phyloP scores from a whole-genome alignment of 306 rosid species.

The Sesbania bispinosa region DNA sequence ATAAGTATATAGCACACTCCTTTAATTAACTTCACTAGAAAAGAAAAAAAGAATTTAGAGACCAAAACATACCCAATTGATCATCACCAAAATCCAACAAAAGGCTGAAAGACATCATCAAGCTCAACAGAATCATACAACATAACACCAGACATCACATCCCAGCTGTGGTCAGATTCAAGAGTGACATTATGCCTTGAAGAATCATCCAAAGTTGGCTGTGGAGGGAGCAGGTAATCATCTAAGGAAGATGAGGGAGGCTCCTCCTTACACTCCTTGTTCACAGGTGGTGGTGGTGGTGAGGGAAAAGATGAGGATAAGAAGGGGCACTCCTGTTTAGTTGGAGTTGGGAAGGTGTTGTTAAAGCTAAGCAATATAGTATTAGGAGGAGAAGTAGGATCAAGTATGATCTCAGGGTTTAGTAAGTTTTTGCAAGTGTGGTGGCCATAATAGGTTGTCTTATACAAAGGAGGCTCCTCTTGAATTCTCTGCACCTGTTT shows the following conservation, averaged over 20 bases:
- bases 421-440: conserved; percentile 50
- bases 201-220: background rate
- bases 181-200: background rate
- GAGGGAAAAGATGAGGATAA: conserved; percentile 15
- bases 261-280: background rate
- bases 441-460: conserved; percentile 43
- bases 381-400: conserved; percentile 1
- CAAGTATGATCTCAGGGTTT: conserved; percentile 36
- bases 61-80: background rate
- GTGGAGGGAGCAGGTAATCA: background rate
- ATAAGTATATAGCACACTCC: background rate
- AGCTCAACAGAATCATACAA: conserved; percentile 2
- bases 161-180: background rate
- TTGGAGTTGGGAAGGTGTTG: conserved; percentile 23
- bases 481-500: conserved; percentile 61
- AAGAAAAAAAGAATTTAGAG: background rate
- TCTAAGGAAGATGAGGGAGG: background rate
- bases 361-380: conserved; percentile 39
- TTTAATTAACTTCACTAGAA: background rate
- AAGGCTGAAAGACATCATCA: background rate
- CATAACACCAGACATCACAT: background rate
- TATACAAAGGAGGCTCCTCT: conserved; percentile 42
- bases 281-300: background rate
- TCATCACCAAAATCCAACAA: background rate
- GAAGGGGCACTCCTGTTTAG: conserved; percentile 17